These are phyloP conservation scores for Eruca vesicaria DNA, from an alignment of 441 rosid species.

Conservation along the genomic window DNA sequence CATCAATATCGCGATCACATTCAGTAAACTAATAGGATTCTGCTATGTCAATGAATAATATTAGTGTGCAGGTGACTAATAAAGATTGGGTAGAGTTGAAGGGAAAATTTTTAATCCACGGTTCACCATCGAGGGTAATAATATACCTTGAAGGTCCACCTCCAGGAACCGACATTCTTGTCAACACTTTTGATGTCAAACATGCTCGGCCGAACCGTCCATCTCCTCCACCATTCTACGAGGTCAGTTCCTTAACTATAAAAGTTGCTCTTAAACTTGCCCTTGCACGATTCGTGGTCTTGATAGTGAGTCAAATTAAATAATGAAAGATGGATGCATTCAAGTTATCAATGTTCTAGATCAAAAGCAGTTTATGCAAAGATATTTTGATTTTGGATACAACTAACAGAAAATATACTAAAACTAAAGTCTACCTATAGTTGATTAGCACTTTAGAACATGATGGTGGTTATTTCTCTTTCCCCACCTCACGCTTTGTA, in stretches of 20 bases:
- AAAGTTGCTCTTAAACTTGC: background rate
- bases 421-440: background rate
- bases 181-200: constrained; percentile 60
- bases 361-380: background rate
- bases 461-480: background rate
- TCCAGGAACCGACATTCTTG: constrained; percentile 78
- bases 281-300: background rate
- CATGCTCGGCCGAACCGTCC: constrained; percentile 73
- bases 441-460: background rate
- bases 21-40: constrained; percentile 2
- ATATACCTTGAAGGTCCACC: constrained; percentile 91
- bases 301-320: background rate
- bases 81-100: constrained; percentile 73
- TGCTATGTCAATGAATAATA: background rate
- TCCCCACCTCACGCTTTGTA: background rate
- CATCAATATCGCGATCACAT: background rate
- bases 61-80: constrained; percentile 76
- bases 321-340: background rate
- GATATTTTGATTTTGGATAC: background rate
- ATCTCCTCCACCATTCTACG: constrained; percentile 58
- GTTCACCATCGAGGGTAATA: constrained; percentile 60
- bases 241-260: constrained; percentile 42
- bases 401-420: background rate
- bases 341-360: background rate
- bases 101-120: constrained; percentile 82